Percentiles rank a stretch among this genome's conserved stretches.
phyloP scores from a whole-genome alignment of 805 yeast species.

The Candida xiaguanensis region DNA sequence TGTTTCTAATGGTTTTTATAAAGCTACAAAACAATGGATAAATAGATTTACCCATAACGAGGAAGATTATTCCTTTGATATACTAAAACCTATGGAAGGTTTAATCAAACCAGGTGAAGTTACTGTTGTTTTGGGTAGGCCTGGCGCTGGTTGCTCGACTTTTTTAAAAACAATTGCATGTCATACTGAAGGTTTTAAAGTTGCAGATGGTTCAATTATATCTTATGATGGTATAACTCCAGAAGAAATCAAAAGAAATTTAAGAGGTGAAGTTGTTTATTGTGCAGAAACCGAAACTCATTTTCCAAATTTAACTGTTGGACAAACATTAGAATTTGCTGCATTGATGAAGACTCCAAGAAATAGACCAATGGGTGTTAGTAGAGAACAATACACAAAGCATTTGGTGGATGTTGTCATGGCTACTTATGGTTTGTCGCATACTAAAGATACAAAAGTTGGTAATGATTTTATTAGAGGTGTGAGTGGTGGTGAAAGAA shows the following conservation, averaged over 20 bases:
- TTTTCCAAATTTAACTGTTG: constrained; percentile 53
- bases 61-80: constrained; percentile 25
- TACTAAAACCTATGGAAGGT: constrained; percentile 32
- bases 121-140: constrained; percentile 40
- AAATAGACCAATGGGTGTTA: constrained; percentile 34
- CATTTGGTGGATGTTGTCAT: constrained; percentile 41
- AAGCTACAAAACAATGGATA: constrained; percentile 17
- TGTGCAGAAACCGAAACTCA: constrained; percentile 56
- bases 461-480: constrained; percentile 68
- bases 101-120: constrained; percentile 36
- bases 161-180: constrained; percentile 37
- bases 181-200: constrained; percentile 35
- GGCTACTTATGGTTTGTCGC: constrained; percentile 52
- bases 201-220: constrained; percentile 28
- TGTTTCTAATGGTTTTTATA: constrained; percentile 40
- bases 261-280: constrained; percentile 36
- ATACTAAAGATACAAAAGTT: constrained; percentile 59
- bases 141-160: constrained; percentile 42
- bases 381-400: constrained; percentile 32
- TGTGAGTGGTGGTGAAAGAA: constrained; percentile 71
- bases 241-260: constrained; percentile 24
- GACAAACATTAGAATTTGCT: constrained; percentile 55
- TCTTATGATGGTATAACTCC: constrained; percentile 33
- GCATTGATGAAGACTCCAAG: constrained; percentile 46
- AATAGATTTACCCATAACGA: constrained; percentile 17